Conservation (phyloP, 495 filamentous ascomycete species). For the Tuber umbilicatum region DNA sequence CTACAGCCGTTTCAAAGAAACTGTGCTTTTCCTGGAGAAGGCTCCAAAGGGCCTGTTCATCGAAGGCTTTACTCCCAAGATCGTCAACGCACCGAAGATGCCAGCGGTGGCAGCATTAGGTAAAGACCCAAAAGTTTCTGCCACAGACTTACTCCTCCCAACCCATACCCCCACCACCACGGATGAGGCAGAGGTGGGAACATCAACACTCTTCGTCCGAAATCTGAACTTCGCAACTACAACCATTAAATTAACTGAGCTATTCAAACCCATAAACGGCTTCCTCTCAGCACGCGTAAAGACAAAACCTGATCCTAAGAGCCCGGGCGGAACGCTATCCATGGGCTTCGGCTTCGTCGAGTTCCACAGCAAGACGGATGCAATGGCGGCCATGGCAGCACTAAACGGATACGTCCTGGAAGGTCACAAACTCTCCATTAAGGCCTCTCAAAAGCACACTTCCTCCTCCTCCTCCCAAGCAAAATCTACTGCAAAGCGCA, state of each 20-base stretch:
- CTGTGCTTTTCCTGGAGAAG: slow-evolving; percentile 87
- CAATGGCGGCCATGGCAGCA: slow-evolving; percentile 65
- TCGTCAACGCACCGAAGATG: slow-evolving; percentile 32
- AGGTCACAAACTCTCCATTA: slow-evolving; percentile 74
- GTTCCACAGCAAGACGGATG: slow-evolving; percentile 69
- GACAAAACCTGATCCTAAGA: slow-evolving; percentile 79
- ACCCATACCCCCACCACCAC: slow-evolving; percentile 11
- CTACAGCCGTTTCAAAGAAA: slow-evolving; percentile 84
- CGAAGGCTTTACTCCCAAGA: slow-evolving; percentile 9
- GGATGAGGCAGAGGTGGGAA: slow-evolving; percentile 54
- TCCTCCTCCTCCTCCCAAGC: slow-evolving; percentile 46
- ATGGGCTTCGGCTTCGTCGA: slow-evolving; percentile 97
- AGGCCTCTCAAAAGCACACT: slow-evolving; percentile 63
- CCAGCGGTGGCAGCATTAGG: slow-evolving; percentile 36
- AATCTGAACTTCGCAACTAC: slow-evolving; percentile 93
- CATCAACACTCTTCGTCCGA: slow-evolving; percentile 78
- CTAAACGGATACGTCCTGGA: slow-evolving; percentile 87
- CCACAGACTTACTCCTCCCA: slow-evolving; percentile 48
- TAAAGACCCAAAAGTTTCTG: slow-evolving; percentile 42
- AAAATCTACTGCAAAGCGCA: slow-evolving; percentile 63
- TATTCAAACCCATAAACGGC: slow-evolving; percentile 73
- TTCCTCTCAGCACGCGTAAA: slow-evolving; percentile 79
- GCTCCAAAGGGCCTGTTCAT: slow-evolving; percentile 75
- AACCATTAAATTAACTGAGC: slow-evolving; percentile 60
- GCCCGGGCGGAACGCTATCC: slow-evolving; percentile 71